phyloP scores from a whole-genome alignment of 805 yeast species.

The Pichia nakasei region DNA sequence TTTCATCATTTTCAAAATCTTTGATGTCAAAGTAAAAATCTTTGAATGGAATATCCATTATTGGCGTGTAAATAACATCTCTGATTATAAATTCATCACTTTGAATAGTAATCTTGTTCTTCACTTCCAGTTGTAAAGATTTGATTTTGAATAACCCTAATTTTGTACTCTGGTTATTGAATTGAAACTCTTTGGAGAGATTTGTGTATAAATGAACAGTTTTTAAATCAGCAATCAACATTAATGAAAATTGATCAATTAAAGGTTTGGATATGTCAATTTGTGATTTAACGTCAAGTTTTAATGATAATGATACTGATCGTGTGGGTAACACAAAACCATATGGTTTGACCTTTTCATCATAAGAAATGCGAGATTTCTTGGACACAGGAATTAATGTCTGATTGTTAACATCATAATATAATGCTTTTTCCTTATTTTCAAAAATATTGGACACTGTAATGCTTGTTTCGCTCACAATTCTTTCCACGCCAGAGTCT shows the following conservation, averaged over 20 bases:
- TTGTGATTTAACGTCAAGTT: neutral
- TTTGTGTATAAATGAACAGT: neutral
- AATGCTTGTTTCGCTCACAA: neutral
- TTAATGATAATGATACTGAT: conserved; percentile 1
- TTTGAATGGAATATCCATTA: neutral
- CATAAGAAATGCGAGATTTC: neutral
- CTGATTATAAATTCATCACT: neutral
- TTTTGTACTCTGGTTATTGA: conserved; percentile 6
- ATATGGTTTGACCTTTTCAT: no score
- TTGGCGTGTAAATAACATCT: no score
- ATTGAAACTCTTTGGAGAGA: conserved; percentile 4
- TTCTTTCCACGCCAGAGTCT: neutral
- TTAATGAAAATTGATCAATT: neutral
- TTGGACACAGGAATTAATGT: conserved; percentile 2
- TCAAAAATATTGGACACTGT: neutral
- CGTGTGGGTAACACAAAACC: neutral
- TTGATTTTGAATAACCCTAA: conserved; percentile 1
- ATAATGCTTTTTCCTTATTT: conserved; percentile 3
- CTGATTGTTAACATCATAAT: neutral
- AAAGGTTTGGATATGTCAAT: conserved; percentile 1
- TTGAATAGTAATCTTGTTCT: neutral
- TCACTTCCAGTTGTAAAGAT: neutral
- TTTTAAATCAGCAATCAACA: neutral
- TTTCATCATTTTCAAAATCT: conserved; percentile 1
- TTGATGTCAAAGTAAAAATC: conserved; percentile 1